phyloP scores from a whole-genome alignment of 331 rosid species.

The Spiraea crenata region DNA sequence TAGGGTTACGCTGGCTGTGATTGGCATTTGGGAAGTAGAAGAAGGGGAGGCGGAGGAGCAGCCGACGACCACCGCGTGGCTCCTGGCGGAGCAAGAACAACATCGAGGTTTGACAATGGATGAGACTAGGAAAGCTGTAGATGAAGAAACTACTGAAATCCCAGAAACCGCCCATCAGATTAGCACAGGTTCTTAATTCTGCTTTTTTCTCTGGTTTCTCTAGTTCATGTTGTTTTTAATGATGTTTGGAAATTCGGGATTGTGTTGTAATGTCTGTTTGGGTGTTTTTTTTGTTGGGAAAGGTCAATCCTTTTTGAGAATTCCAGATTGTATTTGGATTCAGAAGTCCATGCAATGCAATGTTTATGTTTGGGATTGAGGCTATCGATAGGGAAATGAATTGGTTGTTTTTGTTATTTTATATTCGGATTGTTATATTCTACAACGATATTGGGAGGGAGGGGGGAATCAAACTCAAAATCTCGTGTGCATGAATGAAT shows the following conservation, averaged over 20 bases:
- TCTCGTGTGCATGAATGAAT: no score
- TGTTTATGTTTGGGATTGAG: neutral
- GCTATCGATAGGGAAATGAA: neutral
- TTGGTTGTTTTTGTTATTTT: neutral
- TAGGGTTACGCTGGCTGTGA: conserved; percentile 28
- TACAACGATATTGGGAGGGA: no score
- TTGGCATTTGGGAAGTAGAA: conserved; percentile 5
- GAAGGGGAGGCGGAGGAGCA: neutral
- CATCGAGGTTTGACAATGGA: conserved; percentile 9
- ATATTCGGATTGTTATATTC: no score
- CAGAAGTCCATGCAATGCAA: neutral
- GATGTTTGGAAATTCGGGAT: neutral
- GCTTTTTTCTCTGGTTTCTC: neutral
- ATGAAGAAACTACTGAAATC: conserved; percentile 31
- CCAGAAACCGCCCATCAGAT: conserved; percentile 92
- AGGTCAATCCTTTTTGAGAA: neutral
- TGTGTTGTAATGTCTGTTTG: neutral
- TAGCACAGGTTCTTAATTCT: conserved; percentile 47
- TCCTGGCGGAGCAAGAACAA: neutral
- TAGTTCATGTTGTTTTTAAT: neutral
- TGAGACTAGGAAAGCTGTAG: conserved; percentile 9
- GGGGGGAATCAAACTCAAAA: no score
- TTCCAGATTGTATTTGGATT: neutral
- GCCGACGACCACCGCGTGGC: neutral
- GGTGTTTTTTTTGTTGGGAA: neutral